Percentiles rank a stretch among this genome's conserved stretches.
phyloP scores from a whole-genome alignment of 2,329 filamentous ascomycete species.

The Beauveria sp. region DNA sequence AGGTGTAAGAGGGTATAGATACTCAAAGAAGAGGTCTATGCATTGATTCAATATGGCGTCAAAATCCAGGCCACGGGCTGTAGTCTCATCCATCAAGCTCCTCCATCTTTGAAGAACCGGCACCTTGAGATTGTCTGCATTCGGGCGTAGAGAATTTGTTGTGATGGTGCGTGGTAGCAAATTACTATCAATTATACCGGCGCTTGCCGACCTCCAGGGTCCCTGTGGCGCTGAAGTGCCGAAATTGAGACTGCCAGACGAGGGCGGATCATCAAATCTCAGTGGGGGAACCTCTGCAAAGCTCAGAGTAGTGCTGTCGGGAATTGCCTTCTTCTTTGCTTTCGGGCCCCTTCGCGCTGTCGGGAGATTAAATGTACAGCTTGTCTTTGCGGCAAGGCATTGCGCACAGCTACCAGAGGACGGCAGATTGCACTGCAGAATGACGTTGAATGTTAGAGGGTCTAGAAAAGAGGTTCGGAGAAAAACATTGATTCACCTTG shows the following conservation, averaged over 20 bases:
- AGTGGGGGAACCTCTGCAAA: background rate
- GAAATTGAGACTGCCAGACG: background rate
- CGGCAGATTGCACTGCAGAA: conserved; percentile 22
- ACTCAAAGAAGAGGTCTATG: conserved; percentile 34
- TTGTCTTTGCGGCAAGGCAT: conserved; percentile 24
- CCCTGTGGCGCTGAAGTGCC: background rate
- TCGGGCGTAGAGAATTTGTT: background rate
- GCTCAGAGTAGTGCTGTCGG: background rate
- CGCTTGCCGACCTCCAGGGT: background rate
- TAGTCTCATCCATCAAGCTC: conserved; percentile 18
- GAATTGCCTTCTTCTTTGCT: conserved; percentile 12
- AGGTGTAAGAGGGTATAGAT: conserved; percentile 35
- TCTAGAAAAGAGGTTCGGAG: background rate
- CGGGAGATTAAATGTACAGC: conserved; percentile 32
- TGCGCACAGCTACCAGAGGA: conserved; percentile 21
- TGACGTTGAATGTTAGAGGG: background rate
- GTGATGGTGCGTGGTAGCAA: background rate
- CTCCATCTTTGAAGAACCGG: conserved; percentile 24
- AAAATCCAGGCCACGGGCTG: conserved; percentile 18
- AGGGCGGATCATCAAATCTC: background rate
- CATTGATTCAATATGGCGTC: conserved; percentile 25
- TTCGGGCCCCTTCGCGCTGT: conserved; percentile 32
- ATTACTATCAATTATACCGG: background rate
- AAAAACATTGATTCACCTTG: conserved; percentile 19
- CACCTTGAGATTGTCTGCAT: background rate